A percentile compares a stretch with the other conserved stretches of the same genome.
Conservation (phyloP, 2,329 filamentous ascomycete genomes). For the Gyromitra esculenta region DNA sequence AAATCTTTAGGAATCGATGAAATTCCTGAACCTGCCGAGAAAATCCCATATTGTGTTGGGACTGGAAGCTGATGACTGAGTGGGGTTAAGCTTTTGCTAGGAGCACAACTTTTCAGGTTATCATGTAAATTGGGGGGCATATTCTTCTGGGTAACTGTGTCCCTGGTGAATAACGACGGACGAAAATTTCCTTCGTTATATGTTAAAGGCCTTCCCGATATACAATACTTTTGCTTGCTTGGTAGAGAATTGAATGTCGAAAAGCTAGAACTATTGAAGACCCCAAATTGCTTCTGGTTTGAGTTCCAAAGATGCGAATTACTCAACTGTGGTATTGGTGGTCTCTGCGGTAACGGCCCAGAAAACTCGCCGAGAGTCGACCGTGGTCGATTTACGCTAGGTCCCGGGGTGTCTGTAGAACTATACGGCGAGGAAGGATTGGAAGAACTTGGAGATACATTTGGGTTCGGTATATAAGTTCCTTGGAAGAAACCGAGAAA, state of each 20-base stretch:
- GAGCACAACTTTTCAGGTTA: neutral
- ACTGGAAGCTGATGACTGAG: neutral
- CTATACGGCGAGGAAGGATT: neutral
- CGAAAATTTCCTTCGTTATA: slow-evolving; percentile 11
- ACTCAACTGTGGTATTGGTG: neutral
- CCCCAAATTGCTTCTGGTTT: slow-evolving; percentile 1
- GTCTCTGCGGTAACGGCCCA: neutral
- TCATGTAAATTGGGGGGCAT: slow-evolving; percentile 22
- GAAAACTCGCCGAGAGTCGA: neutral
- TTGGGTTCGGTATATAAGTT: slow-evolving; percentile 43
- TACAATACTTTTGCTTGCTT: slow-evolving; percentile 15
- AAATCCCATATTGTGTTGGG: neutral
- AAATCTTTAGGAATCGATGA: neutral
- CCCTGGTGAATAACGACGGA: slow-evolving; percentile 2
- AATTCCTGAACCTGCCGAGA: neutral
- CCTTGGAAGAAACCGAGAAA: slow-evolving; percentile 46
- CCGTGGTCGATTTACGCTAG: neutral
- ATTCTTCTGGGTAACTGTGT: neutral
- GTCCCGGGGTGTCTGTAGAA: neutral
- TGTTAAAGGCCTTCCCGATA: slow-evolving; percentile 19
- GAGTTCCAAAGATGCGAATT: slow-evolving; percentile 1
- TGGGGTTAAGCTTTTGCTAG: neutral
- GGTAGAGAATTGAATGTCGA: slow-evolving; percentile 8
- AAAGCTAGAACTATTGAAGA: neutral
- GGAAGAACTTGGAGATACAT: neutral